These are phyloP conservation scores for Brasilioporus rufonigricans DNA, from an alignment of 768 basidiomycete genomes.

Conservation along the genomic window DNA sequence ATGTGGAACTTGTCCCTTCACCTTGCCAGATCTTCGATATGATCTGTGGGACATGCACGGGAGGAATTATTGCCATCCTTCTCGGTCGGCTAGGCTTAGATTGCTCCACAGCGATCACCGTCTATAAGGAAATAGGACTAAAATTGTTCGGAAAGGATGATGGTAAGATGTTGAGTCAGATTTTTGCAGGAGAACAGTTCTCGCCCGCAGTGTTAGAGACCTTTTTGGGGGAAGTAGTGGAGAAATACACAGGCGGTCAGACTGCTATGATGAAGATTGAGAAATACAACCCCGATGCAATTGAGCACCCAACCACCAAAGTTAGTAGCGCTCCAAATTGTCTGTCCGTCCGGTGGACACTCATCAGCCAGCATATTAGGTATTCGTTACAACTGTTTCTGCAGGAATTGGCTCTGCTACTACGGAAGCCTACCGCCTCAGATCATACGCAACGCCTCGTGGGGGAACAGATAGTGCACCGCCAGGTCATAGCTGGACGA, in stretches of 20 bases:
- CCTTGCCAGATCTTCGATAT: not conserved
- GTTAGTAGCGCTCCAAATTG: not conserved
- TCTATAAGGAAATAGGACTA: not conserved
- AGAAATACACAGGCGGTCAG: not conserved
- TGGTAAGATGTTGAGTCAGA: not conserved
- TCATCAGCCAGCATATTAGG: not conserved
- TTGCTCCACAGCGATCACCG: not conserved
- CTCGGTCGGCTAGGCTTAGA: not conserved
- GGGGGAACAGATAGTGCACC: not conserved
- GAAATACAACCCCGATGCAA: not conserved
- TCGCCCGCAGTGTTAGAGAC: not conserved
- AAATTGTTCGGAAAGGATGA: not conserved
- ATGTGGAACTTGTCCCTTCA: not conserved
- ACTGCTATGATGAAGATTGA: not conserved
- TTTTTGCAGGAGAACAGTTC: not conserved
- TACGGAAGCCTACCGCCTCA: not conserved
- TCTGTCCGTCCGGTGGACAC: not conserved
- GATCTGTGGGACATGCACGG: not conserved
- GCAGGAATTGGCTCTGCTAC: not conserved
- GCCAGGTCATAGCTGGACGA: not conserved
- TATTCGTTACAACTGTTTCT: not conserved
- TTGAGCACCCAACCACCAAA: not conserved
- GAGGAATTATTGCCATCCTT: not conserved
- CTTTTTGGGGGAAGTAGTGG: not conserved
- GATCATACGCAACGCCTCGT: not conserved